These are phyloP conservation scores for Dionaea muscipula DNA, from an alignment of 179 eudicot species.

Conservation along the genomic window DNA sequence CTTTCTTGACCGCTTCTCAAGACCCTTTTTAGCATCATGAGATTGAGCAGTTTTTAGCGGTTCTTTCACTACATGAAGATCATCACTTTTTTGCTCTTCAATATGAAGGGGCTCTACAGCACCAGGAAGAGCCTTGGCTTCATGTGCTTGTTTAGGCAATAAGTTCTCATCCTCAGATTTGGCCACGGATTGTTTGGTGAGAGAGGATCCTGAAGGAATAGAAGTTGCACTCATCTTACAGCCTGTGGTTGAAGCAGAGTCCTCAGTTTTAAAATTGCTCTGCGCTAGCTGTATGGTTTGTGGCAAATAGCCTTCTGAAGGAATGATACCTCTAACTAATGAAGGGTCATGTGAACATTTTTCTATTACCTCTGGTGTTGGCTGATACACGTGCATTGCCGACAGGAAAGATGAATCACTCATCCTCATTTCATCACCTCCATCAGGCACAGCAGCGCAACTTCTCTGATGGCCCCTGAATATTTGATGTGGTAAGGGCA, in stretches of 20 bases:
- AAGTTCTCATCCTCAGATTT: conserved; percentile 14
- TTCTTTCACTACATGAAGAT: conserved; percentile 29
- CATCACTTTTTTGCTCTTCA: conserved; percentile 21
- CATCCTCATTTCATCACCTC: conserved; percentile 21
- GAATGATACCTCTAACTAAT: neutral
- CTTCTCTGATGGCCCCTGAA: conserved; percentile 27
- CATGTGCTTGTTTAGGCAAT: conserved; percentile 21
- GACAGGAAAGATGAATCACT: too few relatives aligned
- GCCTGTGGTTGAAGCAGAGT: conserved; percentile 13
- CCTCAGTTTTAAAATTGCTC: conserved; percentile 11
- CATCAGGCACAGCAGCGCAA: conserved; percentile 25
- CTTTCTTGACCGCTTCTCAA: conserved; percentile 79
- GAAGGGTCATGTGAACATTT: conserved; percentile 14
- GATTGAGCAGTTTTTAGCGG: conserved; percentile 29
- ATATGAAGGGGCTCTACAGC: conserved; percentile 20
- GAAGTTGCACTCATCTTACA: conserved; percentile 12
- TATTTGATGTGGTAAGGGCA: conserved; percentile 60
- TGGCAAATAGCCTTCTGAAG: conserved; percentile 6
- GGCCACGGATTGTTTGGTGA: conserved; percentile 13
- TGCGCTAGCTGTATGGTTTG: conserved; percentile 17
- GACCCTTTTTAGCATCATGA: conserved; percentile 43
- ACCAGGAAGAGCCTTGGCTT: conserved; percentile 11
- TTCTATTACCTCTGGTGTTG: conserved; percentile 19
- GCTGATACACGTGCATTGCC: conserved; percentile 11
- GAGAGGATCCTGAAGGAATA: conserved; percentile 14